phyloP scores from a whole-genome alignment of 768 basidiomycete genomes.

The Phaffia tasmanica region DNA sequence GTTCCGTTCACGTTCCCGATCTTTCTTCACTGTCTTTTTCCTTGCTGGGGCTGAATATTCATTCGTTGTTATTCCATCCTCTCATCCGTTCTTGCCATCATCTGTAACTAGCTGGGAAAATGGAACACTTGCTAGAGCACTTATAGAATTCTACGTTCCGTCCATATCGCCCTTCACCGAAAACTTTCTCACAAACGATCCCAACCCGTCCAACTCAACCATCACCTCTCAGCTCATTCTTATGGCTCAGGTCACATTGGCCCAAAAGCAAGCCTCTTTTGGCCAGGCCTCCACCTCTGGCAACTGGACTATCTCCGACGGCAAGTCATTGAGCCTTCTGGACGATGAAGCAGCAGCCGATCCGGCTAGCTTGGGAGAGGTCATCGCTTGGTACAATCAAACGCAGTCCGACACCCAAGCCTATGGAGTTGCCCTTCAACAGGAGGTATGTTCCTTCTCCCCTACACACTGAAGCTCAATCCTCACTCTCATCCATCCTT shows the following conservation, averaged over 20 bases:
- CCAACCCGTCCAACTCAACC: slow-evolving; percentile 28
- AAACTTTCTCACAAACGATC: slow-evolving; percentile 34
- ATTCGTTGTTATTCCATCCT: not conserved
- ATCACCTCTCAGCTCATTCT: slow-evolving; percentile 36
- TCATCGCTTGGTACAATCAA: too few species aligned
- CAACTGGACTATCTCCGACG: slow-evolving; percentile 39
- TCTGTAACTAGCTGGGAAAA: slow-evolving; percentile 45
- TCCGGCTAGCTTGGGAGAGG: too few species aligned
- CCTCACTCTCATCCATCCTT: too few species aligned
- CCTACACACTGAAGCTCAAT: slow-evolving; percentile 31
- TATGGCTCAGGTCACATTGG: slow-evolving; percentile 10
- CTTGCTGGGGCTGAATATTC: not conserved
- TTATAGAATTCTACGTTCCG: slow-evolving; percentile 46
- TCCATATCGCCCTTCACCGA: slow-evolving; percentile 44
- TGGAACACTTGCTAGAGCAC: slow-evolving; percentile 43
- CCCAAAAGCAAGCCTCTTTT: slow-evolving; percentile 2
- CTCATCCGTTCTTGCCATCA: slow-evolving; percentile 28
- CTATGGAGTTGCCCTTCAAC: too few species aligned
- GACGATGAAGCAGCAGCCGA: too few species aligned
- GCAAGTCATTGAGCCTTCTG: slow-evolving; percentile 30
- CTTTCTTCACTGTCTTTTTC: not conserved
- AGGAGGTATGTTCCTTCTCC: too few species aligned
- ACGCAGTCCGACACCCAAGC: too few species aligned
- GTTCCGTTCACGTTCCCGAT: not conserved
- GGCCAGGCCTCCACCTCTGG: not conserved